These are phyloP conservation scores for Geranomyces michiganensis DNA, from an alignment of 192 early-diverging fungal genomes.

Conservation along the genomic window DNA sequence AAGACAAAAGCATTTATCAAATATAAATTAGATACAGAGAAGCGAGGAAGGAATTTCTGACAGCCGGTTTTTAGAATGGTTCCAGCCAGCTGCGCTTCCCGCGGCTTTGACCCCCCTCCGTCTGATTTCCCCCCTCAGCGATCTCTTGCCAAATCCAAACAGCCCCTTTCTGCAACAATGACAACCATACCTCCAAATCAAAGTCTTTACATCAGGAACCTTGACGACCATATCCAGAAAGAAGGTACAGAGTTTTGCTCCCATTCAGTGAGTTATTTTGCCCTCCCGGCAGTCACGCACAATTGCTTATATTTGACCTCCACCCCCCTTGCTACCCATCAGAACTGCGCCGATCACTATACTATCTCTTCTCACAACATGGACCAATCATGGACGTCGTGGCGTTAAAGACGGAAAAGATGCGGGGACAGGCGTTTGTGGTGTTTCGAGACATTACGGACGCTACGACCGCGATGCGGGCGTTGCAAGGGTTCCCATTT, in stretches of 20 bases:
- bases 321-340: background rate
- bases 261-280: background rate
- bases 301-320: background rate
- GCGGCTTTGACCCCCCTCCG: too few relatives aligned
- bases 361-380: slow-evolving; percentile 83
- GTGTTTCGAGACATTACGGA: slow-evolving; percentile 82
- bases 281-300: too few relatives aligned
- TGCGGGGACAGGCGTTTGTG: slow-evolving; percentile 95
- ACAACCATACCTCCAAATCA: slow-evolving; percentile 67
- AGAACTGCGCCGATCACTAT: slow-evolving; percentile 75
- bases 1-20: too few relatives aligned
- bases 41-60: too few relatives aligned
- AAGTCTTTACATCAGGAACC: slow-evolving; percentile 80
- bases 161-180: slow-evolving; percentile 4
- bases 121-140: too few relatives aligned
- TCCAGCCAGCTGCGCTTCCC: too few relatives aligned
- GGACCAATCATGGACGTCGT: slow-evolving; percentile 88
- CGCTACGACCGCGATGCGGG: slow-evolving; percentile 84
- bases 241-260: slow-evolving; percentile 53
- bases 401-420: slow-evolving; percentile 74
- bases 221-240: slow-evolving; percentile 74
- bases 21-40: too few relatives aligned
- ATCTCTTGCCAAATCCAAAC: background rate
- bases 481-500: slow-evolving; percentile 85
- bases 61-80: too few relatives aligned